Evolutionary conservation across 2,329 filamentous ascomycete species (phyloP).

Genomic region (Aureobasidium zeae): DNA sequence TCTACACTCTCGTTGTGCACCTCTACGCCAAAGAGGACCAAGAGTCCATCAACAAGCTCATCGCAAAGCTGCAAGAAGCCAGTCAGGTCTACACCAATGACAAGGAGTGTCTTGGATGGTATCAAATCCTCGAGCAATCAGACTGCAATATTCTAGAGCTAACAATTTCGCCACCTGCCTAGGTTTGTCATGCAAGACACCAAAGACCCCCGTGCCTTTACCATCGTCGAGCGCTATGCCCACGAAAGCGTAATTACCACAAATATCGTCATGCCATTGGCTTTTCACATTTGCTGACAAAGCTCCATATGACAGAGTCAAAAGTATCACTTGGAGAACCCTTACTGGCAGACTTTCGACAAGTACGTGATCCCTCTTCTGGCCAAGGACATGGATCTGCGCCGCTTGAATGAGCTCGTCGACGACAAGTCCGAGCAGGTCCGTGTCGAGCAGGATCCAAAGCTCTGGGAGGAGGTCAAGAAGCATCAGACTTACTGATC

Average conservation of each 20-base stretch:
- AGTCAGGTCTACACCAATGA: conserved; percentile 62
- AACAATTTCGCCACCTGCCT: background rate
- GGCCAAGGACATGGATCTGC: conserved; percentile 59
- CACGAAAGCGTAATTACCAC: conserved; percentile 48
- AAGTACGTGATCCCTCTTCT: conserved; percentile 62
- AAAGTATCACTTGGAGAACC: conserved; percentile 47
- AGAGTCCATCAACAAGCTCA: conserved; percentile 55
- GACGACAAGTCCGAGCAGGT: conserved; percentile 42
- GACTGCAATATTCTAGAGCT: background rate
- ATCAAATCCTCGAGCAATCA: background rate
- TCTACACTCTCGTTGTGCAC: conserved; percentile 61
- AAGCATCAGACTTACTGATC: conserved; percentile 26
- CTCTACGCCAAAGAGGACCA: conserved; percentile 60
- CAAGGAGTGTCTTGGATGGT: conserved; percentile 49
- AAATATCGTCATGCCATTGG: background rate
- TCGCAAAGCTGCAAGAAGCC: conserved; percentile 66
- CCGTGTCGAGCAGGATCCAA: conserved; percentile 26
- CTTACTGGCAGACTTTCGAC: conserved; percentile 69
- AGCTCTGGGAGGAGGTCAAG: conserved; percentile 28
- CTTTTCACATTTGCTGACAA: background rate
- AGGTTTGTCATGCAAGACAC: conserved; percentile 75
- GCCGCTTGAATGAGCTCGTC: conserved; percentile 54
- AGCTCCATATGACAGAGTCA: conserved; percentile 28
- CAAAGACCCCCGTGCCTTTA: conserved; percentile 59
- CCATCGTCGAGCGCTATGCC: conserved; percentile 65